These are phyloP conservation scores for Baeospora myosura DNA, from an alignment of 1,284 basidiomycete genomes.

Conservation along the genomic window DNA sequence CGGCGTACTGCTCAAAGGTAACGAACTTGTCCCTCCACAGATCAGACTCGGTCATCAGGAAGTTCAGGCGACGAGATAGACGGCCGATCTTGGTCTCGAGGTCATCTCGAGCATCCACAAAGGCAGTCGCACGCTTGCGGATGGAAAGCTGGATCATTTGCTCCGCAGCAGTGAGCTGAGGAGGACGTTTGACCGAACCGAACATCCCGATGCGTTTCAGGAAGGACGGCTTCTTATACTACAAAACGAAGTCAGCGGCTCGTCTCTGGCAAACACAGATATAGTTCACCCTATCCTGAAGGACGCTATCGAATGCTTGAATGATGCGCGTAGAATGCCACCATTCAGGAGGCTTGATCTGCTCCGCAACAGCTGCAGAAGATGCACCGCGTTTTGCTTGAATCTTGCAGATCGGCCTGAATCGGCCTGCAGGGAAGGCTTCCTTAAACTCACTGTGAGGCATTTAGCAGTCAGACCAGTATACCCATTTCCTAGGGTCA, in stretches of 20 bases:
- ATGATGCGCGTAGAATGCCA: slow-evolving; percentile 88
- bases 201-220: slow-evolving; percentile 81
- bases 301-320: slow-evolving; percentile 81
- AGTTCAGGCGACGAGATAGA: slow-evolving; percentile 76
- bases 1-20: slow-evolving; percentile 87
- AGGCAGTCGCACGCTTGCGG: slow-evolving; percentile 82
- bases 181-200: slow-evolving; percentile 61
- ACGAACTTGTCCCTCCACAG: slow-evolving; percentile 89
- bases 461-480: slow-evolving; percentile 6
- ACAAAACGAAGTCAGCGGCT: slow-evolving; percentile 16
- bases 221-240: slow-evolving; percentile 86
- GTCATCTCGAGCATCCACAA: slow-evolving; percentile 88
- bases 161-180: slow-evolving; percentile 71
- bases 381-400: slow-evolving; percentile 74
- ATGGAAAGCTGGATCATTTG: slow-evolving; percentile 80
- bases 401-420: slow-evolving; percentile 77
- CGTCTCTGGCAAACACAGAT: slow-evolving; percentile 15
- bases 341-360: slow-evolving; percentile 84
- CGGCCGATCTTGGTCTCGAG: slow-evolving; percentile 86
- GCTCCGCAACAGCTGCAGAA: slow-evolving; percentile 75
- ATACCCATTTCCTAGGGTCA: too few relatives aligned
- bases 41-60: slow-evolving; percentile 86
- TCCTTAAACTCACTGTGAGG: slow-evolving; percentile 87
- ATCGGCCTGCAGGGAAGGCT: slow-evolving; percentile 87
- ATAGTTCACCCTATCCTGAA: slow-evolving; percentile 82